These are phyloP conservation scores for Rhazya stricta DNA, from an alignment of 257 asterid species.

Conservation along the genomic window DNA sequence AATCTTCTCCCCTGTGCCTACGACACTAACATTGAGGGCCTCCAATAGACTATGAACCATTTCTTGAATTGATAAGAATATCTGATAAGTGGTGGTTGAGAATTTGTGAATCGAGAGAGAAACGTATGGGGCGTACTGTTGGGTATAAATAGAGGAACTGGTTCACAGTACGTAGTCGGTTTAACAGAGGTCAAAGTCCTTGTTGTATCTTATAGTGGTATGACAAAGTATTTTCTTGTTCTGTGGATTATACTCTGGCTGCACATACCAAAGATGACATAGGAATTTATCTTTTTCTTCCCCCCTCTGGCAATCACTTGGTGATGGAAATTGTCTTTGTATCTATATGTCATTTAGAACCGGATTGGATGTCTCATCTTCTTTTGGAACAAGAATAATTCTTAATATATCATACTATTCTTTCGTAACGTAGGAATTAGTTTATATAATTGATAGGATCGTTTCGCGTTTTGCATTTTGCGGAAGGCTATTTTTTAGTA, in stretches of 20 bases:
- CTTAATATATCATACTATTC: no score
- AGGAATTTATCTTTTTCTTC: no score
- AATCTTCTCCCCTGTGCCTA: constrained; percentile 63
- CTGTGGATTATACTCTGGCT: background rate
- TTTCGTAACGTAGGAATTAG: no score
- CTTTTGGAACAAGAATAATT: no score
- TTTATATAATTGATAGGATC: no score
- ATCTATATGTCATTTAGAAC: background rate
- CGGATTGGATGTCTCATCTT: no score
- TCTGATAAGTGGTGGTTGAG: background rate
- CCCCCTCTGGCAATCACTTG: no score
- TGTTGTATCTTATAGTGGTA: background rate
- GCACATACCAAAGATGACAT: no score
- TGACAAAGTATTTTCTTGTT: background rate
- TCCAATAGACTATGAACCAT: constrained; percentile 67
- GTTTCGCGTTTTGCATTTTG: no score
- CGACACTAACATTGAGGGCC: constrained; percentile 71
- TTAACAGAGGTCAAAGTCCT: background rate
- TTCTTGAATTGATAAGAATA: background rate
- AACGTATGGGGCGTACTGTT: background rate
- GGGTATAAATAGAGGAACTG: constrained; percentile 4
- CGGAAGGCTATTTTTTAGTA: no score
- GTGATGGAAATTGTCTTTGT: background rate
- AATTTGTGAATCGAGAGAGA: background rate
- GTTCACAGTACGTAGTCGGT: background rate